phyloP scores from a whole-genome alignment of 306 rosid species.

The Cotoneaster glaucophyllus region DNA sequence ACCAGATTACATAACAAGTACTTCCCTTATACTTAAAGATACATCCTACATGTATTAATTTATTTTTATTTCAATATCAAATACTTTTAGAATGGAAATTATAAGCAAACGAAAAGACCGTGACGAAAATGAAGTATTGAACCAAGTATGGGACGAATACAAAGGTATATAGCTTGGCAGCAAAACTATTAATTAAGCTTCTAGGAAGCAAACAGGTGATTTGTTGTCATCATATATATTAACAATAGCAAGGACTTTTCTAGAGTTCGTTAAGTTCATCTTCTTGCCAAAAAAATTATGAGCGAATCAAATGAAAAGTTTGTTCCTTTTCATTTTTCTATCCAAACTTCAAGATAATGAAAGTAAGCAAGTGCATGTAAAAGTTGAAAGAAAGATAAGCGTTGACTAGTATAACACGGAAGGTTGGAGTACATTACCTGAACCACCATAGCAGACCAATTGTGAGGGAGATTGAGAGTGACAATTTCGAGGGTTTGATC shows the following conservation, averaged over 20 bases:
- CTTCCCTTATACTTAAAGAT: neutral
- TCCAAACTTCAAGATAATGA: neutral
- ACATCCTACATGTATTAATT: neutral
- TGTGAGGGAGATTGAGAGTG: slow-evolving; percentile 74
- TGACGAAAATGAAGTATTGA: neutral
- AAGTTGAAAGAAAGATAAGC: neutral
- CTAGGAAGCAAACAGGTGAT: neutral
- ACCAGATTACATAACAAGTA: too few species aligned
- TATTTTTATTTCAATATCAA: neutral
- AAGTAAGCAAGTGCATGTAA: neutral
- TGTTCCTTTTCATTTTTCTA: neutral
- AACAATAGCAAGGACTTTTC: too few species aligned
- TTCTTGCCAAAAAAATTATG: neutral
- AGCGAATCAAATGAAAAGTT: too few species aligned
- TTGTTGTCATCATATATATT: too few species aligned
- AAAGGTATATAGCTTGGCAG: neutral
- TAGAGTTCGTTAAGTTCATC: too few species aligned
- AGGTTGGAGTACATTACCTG: slow-evolving; percentile 45
- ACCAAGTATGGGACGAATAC: neutral
- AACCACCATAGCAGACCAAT: slow-evolving; percentile 64
- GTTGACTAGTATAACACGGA: neutral
- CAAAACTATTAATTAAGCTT: neutral
- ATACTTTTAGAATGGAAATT: neutral
- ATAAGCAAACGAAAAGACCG: neutral
- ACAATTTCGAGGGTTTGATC: slow-evolving; percentile 78